These are phyloP conservation scores for Limnanthes douglasii DNA, from an alignment of 345 rosid species.

Conservation along the genomic window DNA sequence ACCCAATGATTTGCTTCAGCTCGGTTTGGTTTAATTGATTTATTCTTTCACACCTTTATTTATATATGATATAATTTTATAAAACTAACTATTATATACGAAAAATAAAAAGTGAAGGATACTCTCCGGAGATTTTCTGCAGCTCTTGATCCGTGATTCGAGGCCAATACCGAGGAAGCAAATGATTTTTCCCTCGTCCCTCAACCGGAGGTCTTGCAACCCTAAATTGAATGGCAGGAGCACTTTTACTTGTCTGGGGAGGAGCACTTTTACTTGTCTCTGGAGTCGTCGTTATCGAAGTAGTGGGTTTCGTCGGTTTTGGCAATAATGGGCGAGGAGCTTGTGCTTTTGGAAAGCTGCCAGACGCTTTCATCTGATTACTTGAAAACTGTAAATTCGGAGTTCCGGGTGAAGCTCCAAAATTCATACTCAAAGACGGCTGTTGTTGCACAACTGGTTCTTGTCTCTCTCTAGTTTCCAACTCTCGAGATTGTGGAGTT, in stretches of 20 bases:
- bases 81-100: conserved; percentile 1
- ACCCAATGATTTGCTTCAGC: too few relatives aligned
- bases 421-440: conserved; percentile 45
- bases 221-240: conserved; percentile 29
- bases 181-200: conserved; percentile 70
- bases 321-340: conserved; percentile 40
- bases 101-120: conserved; percentile 32
- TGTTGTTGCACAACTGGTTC: conserved; percentile 37
- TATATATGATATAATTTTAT: too few relatives aligned
- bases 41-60: too few relatives aligned
- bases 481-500: conserved; percentile 13
- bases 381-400: conserved; percentile 22
- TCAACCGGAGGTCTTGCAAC: conserved; percentile 76
- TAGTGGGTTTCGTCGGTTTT: conserved; percentile 30
- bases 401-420: conserved; percentile 28
- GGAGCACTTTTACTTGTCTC: conserved; percentile 21
- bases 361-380: conserved; percentile 23
- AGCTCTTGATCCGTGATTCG: conserved; percentile 88
- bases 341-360: conserved; percentile 28
- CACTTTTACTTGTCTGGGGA: conserved; percentile 31
- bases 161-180: conserved; percentile 97
- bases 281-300: conserved; percentile 18
- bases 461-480: conserved; percentile 34
- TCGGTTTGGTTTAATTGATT: too few relatives aligned
- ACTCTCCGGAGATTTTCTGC: conserved; percentile 82